Evolutionary conservation across 75 land plant genomes (phyloP), one percentile per base, ranked within the genome.

Genomic region (Isoetes taiwanensis): DNA sequence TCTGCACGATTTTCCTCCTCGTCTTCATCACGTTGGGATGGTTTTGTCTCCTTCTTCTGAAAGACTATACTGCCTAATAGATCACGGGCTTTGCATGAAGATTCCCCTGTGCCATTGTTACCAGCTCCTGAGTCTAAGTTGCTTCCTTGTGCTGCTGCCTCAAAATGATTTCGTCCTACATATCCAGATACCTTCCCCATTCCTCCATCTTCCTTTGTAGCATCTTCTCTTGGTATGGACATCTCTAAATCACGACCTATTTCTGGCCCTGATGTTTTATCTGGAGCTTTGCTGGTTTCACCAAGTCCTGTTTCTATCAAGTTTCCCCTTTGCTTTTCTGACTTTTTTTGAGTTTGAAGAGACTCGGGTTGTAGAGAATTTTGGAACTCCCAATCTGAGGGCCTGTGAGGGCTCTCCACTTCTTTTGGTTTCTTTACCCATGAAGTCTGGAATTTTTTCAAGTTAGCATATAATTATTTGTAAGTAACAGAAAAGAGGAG

Each of bases 401-500:
- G n/a, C n/a, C n/a, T n/a, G 31, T 69, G 70, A 1, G 78, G 69
- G 46, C 77, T 76, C 6, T 79, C 82, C 40, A 82, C 68, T 56
- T 85, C 90, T 2, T 66, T 67, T 23, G 77, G 76, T 52, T 71
- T 57, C 24, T 85, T 81, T 32, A 85, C 81, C 82, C 85, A 85
- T 59, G 90, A 85, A 46, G 77, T 76, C 90, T 85, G 71, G 12
- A 28, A 26, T 24, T 19, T 9, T 24, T 19, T 2, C 30, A 11
- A 57, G 61, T 27, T 21, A 38, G 30, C 21, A 10, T n/a, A 30
- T 26, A 24, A 58, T 23, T 58, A 26, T 26, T 23, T 52, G 54
- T 10, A 26, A 24, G 28, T 10, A 11, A 46, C 27, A 65, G 31
- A 43, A 30, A 30, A 24, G 4, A 38, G 16, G 17, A 2, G n/a